Evolutionary conservation across 148 eudicot species (phyloP), one percentile per base, ranked within the genome.

Genomic region (Nepenthes gracilis): DNA sequence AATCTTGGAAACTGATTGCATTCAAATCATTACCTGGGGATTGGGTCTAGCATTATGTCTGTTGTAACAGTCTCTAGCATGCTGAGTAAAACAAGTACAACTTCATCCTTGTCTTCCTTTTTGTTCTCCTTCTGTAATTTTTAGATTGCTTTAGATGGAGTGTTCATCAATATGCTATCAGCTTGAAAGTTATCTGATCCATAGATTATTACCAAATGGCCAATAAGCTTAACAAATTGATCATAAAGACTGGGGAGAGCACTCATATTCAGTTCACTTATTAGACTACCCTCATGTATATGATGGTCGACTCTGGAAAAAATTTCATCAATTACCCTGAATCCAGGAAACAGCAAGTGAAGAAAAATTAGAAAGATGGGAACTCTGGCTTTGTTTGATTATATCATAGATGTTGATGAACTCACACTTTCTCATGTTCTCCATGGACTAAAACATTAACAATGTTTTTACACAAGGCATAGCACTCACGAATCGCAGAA

Each of bases 21-120:
- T 37, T 32, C 43, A 47, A 35, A 57, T 51, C n/a, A 62, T 63
- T 71, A 84, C 89, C 85, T 78, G 43, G 78, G 69, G 74, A 71
- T 60, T 62, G 72, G 59, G 54, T 78, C 86, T 4, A 76, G 80
- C 74, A 84, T 72, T 50, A 84, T 84, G 77, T 84, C 90, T 62
- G 82, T 70, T 12, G 86, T 84, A 63, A 84, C 90, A 40, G 74
- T 72, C 81, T 84, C 90, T 13, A 84, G 78, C 85, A 84, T 84
- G 70, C 77, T 63, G 10, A 81, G 80, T 60, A 84, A 71, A 37
- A 79, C 79, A 64, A 84, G 74, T 14, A 76, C 90, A 61, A 84
- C 72, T 36, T 74, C 52, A 68, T 77, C 78, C 82, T 79, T 81
- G 74, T 81, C 86, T 62, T 81, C 81, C 57, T 67, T 62, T 33